Evolutionary conservation across 2,329 filamentous ascomycete genomes (phyloP).

Genomic region (Colletotrichum gloeosporioides): DNA sequence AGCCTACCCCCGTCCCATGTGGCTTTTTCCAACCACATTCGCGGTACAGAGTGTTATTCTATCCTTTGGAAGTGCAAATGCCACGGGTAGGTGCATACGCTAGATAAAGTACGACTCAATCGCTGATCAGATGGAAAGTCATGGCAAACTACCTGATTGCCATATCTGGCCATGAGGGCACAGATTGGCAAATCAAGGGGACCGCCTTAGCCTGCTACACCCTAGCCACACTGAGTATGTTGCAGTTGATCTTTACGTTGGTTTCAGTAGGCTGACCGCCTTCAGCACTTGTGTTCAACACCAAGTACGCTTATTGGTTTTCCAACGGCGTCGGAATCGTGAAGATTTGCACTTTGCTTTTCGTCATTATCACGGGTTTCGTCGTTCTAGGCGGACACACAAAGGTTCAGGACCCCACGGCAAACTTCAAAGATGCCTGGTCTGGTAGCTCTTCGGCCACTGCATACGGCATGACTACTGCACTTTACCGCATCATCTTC

Average conservation of each 20-base stretch:
- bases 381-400: neutral
- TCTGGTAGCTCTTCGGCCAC: slow-evolving; percentile 1
- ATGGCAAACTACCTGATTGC: slow-evolving; percentile 68
- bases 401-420: slow-evolving; percentile 33
- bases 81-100: slow-evolving; percentile 32
- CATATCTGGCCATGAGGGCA: slow-evolving; percentile 53
- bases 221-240: slow-evolving; percentile 42
- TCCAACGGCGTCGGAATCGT: slow-evolving; percentile 62
- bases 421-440: slow-evolving; percentile 37
- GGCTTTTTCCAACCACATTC: slow-evolving; percentile 68
- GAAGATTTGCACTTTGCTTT: slow-evolving; percentile 53
- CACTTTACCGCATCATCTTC: slow-evolving; percentile 8
- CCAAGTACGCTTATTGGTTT: slow-evolving; percentile 59
- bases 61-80: slow-evolving; percentile 70
- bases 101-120: rapidly evolving
- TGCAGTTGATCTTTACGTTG: neutral
- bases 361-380: neutral
- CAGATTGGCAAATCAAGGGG: slow-evolving; percentile 70
- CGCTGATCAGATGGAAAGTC: slow-evolving; percentile 40
- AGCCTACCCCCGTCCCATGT: slow-evolving; percentile 66
- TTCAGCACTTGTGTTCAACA: slow-evolving; percentile 37
- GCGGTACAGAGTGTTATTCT: slow-evolving; percentile 67
- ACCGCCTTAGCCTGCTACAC: slow-evolving; percentile 69
- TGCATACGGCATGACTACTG: slow-evolving; percentile 2
- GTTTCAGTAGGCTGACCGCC: neutral